These are phyloP conservation scores for Aurantiochytrium sp. DNA, from an alignment of 108 stramenopile species.

Conservation along the genomic window DNA sequence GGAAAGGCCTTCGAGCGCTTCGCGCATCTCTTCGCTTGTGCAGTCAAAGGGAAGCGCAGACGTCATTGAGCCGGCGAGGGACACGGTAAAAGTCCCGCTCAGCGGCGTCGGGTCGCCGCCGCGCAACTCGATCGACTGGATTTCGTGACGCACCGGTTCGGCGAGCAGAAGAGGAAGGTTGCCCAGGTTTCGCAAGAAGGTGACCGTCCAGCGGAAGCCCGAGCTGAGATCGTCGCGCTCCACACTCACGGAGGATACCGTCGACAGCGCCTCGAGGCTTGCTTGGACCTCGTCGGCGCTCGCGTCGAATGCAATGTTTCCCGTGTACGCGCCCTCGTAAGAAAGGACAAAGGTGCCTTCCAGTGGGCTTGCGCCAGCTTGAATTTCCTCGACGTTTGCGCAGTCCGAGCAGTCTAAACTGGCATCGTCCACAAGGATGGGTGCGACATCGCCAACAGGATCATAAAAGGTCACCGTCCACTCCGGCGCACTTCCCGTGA, in stretches of 20 bases:
- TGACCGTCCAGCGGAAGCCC: conserved; percentile 65
- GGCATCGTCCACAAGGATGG: conserved; percentile 34
- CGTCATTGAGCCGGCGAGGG: conserved; percentile 52
- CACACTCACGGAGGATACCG: conserved; percentile 48
- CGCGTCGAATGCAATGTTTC: conserved; percentile 64
- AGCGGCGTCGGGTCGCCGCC: conserved; percentile 76
- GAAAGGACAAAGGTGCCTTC: conserved; percentile 66
- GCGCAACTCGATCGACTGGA: conserved; percentile 54
- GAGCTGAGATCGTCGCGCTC: conserved; percentile 43
- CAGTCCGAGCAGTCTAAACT: background rate
- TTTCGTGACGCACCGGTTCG: conserved; percentile 51
- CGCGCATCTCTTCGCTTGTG: conserved; percentile 56
- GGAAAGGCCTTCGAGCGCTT: conserved; percentile 61
- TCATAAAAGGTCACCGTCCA: conserved; percentile 62
- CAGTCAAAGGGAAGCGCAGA: conserved; percentile 58
- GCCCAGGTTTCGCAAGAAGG: conserved; percentile 68
- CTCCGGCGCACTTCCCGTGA: background rate
- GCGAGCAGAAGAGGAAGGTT: conserved; percentile 63
- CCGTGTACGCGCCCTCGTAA: conserved; percentile 61
- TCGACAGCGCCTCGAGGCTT: conserved; percentile 55
- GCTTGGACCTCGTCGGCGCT: conserved; percentile 55
- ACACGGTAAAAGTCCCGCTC: conserved; percentile 62
- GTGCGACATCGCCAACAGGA: conserved; percentile 65
- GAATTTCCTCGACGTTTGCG: conserved; percentile 40
- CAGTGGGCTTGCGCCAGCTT: conserved; percentile 59